Conservation (phyloP, 192 early-diverging fungal genomes). For the Coemansia sp. region DNA sequence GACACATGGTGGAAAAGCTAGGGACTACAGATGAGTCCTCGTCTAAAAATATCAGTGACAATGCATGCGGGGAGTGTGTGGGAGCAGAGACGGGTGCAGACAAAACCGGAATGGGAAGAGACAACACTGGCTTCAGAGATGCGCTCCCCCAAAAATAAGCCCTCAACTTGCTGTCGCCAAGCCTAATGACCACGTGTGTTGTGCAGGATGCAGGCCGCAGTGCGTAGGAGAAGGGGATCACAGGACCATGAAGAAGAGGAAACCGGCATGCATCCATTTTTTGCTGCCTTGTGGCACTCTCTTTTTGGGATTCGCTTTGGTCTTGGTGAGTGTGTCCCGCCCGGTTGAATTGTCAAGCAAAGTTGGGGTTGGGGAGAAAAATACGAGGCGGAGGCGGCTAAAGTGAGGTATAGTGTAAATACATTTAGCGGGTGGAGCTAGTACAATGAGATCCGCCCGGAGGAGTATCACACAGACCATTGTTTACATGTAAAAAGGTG, state of each 20-base stretch:
- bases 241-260: not conserved
- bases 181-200: not conserved
- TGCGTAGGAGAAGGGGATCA: not conserved
- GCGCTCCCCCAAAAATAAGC: not conserved
- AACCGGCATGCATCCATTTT: not conserved
- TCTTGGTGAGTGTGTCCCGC: not conserved
- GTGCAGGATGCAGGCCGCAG: not conserved
- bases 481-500: not conserved
- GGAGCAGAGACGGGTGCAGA: constrained; percentile 6
- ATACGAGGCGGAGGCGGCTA: constrained; percentile 1
- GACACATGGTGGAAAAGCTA: no score
- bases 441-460: not conserved
- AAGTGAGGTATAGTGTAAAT: constrained; percentile 2
- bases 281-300: not conserved
- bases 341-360: constrained; percentile 1
- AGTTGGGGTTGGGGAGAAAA: not conserved
- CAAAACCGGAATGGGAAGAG: not conserved
- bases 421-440: not conserved
- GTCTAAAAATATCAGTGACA: not conserved
- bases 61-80: not conserved
- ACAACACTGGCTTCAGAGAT: constrained; percentile 4
- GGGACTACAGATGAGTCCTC: not conserved
- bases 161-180: constrained; percentile 1
- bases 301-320: not conserved
- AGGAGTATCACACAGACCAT: not conserved